Conservation (phyloP, 805 yeast genomes). For the Ogataea methanolica region DNA sequence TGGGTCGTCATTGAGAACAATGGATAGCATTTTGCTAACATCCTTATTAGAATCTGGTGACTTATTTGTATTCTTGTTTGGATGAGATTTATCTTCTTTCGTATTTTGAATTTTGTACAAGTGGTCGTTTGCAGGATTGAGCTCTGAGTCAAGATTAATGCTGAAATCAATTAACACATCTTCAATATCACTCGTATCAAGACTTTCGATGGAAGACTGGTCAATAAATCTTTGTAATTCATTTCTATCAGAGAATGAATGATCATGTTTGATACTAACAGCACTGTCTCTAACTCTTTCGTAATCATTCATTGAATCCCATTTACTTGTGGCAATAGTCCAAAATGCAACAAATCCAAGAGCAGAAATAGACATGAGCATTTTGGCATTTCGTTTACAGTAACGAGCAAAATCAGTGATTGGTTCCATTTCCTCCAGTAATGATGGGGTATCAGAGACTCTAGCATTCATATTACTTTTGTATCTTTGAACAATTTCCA, state of each 20-base stretch:
- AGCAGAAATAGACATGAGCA: slow-evolving; percentile 15
- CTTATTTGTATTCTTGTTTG: too few species aligned
- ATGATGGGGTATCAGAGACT: slow-evolving; percentile 7
- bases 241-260: slow-evolving; percentile 21
- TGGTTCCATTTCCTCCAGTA: slow-evolving; percentile 21
- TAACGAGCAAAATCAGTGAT: slow-evolving; percentile 27
- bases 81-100: background rate
- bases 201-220: slow-evolving; percentile 5
- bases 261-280: slow-evolving; percentile 3
- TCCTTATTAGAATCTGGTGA: background rate
- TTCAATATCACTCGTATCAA: slow-evolving; percentile 4
- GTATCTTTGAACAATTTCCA: slow-evolving; percentile 8
- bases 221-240: slow-evolving; percentile 21
- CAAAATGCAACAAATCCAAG: slow-evolving; percentile 22
- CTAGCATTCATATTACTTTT: slow-evolving; percentile 4
- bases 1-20: too few species aligned
- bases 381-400: slow-evolving; percentile 17
- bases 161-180: slow-evolving; percentile 7
- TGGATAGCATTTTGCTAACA: background rate
- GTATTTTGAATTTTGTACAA: background rate
- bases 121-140: background rate
- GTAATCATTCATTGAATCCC: slow-evolving; percentile 14
- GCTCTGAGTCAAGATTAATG: slow-evolving; percentile 2
- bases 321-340: slow-evolving; percentile 21
- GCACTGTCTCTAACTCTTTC: slow-evolving; percentile 13